phyloP scores from a whole-genome alignment of 805 yeast species.

The Yamadazyma tumulicola region DNA sequence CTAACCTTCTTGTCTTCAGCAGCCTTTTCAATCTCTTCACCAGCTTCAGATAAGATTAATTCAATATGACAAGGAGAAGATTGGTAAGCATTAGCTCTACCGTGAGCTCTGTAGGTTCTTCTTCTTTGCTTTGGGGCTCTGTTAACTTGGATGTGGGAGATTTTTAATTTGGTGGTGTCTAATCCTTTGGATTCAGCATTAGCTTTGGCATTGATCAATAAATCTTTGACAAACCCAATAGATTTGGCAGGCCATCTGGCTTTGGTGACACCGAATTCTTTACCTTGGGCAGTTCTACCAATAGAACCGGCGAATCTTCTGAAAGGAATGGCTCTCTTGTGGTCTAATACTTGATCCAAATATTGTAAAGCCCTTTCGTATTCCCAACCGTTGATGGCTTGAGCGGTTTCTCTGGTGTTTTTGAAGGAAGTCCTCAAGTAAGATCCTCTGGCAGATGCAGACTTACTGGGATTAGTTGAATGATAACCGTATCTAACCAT shows the following conservation, averaged over 20 bases:
- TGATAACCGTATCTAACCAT: constrained; percentile 99
- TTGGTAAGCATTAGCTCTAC: constrained; percentile 99
- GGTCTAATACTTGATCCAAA: constrained; percentile 94
- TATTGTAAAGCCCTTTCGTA: constrained; percentile 92
- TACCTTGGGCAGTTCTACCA: constrained; percentile 99
- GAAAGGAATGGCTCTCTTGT: constrained; percentile 99
- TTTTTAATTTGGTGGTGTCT: constrained; percentile 88
- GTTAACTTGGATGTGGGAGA: constrained; percentile 99
- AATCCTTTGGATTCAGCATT: constrained; percentile 99
- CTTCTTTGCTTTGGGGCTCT: constrained; percentile 99
- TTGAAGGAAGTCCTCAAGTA: constrained; percentile 99
- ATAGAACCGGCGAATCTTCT: constrained; percentile 95
- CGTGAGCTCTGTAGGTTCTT: constrained; percentile 99
- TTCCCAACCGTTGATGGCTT: constrained; percentile 98
- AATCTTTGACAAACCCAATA: constrained; percentile 90
- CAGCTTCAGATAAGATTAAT: constrained; percentile 92
- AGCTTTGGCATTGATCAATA: constrained; percentile 96
- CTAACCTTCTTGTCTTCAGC: constrained; percentile 62
- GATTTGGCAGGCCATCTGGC: constrained; percentile 99
- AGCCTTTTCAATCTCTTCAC: constrained; percentile 91
- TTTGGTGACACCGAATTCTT: constrained; percentile 99
- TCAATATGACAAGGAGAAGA: constrained; percentile 99
- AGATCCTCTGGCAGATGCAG: constrained; percentile 99
- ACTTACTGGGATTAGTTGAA: constrained; percentile 98
- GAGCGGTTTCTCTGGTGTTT: constrained; percentile 99